Base-by-base conservation (phyloP, 2,329 filamentous ascomycete genomes). In the Fusarium sp. region DNA sequence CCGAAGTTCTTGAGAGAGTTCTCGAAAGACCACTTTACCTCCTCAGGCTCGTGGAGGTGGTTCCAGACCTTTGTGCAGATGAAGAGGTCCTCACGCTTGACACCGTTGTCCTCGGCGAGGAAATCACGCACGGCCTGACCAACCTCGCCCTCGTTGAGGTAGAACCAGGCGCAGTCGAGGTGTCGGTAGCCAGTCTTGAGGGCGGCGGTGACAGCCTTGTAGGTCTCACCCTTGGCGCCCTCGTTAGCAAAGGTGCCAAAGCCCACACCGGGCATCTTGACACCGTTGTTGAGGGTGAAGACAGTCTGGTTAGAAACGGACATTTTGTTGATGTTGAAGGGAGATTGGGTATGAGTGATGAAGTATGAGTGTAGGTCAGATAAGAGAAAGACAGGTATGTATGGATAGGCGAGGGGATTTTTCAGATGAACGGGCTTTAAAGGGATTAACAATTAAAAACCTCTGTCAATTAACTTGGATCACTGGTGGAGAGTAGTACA, bases 221-320 rank as follows among this genome's bases (percentile, higher is more conserved):
- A 74, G 34, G 72, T 74, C 59, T 74, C 72, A 2, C 72, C 72
- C 66, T 72, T 73, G 28, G 77, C 69, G 31, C 77, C 89, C 80
- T 92, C 89, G 77, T 85, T 91, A 77, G 87, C 85, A 74, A 89
- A 90, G 71, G 88, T 90, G 71, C 88, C 88, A 72, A 91, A 90
- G 28, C 88, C 88, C 33, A 90, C 79, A 47, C 83, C 87, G 64
- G 88, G 88, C 70, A 90, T 87, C 75, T 83, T 83, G 62, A 90
- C 85, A 60, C 82, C 82, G 67, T 84, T 84, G 78, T 82, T 83
- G 63, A 84, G 79, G 40, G 80, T 83, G 72, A 82, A 83, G 5
- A 75, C 80, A 46, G 67, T 72, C 54, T 75, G 76, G 64, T 76
- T 75, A 54, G 72, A 71, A 40, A 66, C 57, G 9, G 64, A 45